Percentiles rank a stretch among this genome's conserved stretches.
phyloP scores from a whole-genome alignment of 2,329 filamentous ascomycete genomes.

The Claviceps pusilla region DNA sequence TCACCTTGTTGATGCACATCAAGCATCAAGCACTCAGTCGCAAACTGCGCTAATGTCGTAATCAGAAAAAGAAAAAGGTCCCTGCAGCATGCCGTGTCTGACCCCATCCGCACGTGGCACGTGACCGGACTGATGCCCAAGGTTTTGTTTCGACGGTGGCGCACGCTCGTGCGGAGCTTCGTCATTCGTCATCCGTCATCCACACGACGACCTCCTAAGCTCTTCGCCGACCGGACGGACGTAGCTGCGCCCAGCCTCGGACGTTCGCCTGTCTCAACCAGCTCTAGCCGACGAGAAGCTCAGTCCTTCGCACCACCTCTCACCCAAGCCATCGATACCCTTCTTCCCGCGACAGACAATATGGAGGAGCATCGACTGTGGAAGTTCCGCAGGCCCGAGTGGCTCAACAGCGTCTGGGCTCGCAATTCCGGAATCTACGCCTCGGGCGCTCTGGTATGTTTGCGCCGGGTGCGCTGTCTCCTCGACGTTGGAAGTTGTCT shows the following conservation, averaged over 20 bases:
- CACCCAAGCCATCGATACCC: background rate
- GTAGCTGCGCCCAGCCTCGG: background rate
- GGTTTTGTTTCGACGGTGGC: background rate
- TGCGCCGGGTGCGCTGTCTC: background rate
- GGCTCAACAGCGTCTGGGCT: conserved; percentile 49
- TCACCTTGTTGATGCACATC: no score
- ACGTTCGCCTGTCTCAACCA: background rate
- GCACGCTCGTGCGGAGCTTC: background rate
- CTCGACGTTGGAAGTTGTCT: no score
- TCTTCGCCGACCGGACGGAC: background rate
- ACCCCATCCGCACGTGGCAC: background rate
- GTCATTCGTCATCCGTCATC: background rate
- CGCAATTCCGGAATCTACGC: conserved; percentile 49
- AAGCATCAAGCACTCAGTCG: no score
- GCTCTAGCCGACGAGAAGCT: background rate
- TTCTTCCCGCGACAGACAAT: conserved; percentile 4
- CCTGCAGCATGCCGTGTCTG: background rate
- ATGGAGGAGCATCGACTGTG: conserved; percentile 54
- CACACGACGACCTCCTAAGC: background rate
- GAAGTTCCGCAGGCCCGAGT: conserved; percentile 52
- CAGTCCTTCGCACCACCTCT: background rate
- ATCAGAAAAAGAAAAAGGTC: background rate
- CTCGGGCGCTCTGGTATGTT: conserved; percentile 46
- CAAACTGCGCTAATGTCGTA: no score
- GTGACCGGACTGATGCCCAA: background rate